Conservation (phyloP, 108 stramenopile genomes). For the Conticribra weissflogii region DNA sequence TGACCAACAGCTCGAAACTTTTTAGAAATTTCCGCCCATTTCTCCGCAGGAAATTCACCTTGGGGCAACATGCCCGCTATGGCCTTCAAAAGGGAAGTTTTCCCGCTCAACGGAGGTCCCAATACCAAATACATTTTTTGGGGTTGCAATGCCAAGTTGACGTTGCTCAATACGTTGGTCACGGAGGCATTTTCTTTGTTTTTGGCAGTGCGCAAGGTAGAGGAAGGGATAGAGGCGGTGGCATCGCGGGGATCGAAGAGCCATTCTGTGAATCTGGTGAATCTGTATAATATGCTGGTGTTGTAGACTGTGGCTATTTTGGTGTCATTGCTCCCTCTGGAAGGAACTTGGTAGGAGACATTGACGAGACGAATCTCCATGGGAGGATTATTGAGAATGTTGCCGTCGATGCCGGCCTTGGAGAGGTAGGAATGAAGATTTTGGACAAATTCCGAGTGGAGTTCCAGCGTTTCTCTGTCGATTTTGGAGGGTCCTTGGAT, state of each 20-base stretch:
- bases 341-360: conserved; percentile 31
- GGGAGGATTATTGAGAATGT: background rate
- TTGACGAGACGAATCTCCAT: conserved; percentile 32
- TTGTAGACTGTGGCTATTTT: conserved; percentile 28
- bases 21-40: background rate
- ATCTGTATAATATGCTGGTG: conserved; percentile 15
- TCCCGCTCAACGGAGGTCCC: conserved; percentile 38
- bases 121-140: conserved; percentile 55
- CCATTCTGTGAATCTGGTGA: conserved; percentile 9
- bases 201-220: too few species aligned
- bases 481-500: too few species aligned
- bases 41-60: conserved; percentile 7
- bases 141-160: conserved; percentile 44
- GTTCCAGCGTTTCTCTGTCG: background rate
- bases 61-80: conserved; percentile 38
- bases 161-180: conserved; percentile 26
- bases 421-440: background rate
- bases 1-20: background rate
- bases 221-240: background rate
- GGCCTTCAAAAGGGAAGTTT: conserved; percentile 45
- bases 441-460: conserved; percentile 15
- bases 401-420: background rate
- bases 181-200: conserved; percentile 13
- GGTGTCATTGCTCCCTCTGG: conserved; percentile 3
- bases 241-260: background rate